A percentile compares a stretch with the other conserved stretches of the same genome.
Evolutionary conservation across 768 basidiomycete species (phyloP).

Genomic region (Psilocybe cyanescens): DNA sequence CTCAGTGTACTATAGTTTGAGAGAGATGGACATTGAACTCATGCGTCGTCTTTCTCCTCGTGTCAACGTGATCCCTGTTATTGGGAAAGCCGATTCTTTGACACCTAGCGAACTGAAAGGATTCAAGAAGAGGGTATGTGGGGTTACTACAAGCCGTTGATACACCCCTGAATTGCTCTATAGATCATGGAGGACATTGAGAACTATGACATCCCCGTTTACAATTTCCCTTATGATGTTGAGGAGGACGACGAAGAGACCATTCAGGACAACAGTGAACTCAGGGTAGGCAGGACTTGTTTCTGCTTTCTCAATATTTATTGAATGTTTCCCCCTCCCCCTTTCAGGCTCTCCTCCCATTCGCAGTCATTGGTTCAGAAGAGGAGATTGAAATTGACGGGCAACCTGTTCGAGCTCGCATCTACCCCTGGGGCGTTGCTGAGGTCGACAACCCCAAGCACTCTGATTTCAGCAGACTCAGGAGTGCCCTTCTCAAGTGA

Average conservation of each 20-base stretch:
- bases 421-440: slow-evolving; percentile 98
- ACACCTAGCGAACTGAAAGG: slow-evolving; percentile 91
- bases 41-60: slow-evolving; percentile 98
- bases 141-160: not conserved
- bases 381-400: slow-evolving; percentile 96
- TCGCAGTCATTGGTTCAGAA: slow-evolving; percentile 96
- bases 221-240: slow-evolving; percentile 99
- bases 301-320: not conserved
- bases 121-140: slow-evolving; percentile 89
- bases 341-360: slow-evolving; percentile 84
- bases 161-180: slow-evolving; percentile 1
- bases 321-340: slow-evolving; percentile 6
- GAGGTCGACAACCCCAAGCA: slow-evolving; percentile 99
- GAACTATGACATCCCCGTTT: slow-evolving; percentile 96
- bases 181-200: slow-evolving; percentile 99
- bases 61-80: slow-evolving; percentile 98
- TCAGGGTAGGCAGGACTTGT: slow-evolving; percentile 63
- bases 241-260: slow-evolving; percentile 99
- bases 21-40: slow-evolving; percentile 99
- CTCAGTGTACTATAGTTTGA: slow-evolving; percentile 51
- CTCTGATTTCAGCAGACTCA: slow-evolving; percentile 95
- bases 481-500: slow-evolving; percentile 90
- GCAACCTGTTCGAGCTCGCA: slow-evolving; percentile 87
- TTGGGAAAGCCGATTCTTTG: slow-evolving; percentile 95
- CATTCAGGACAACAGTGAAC: slow-evolving; percentile 95